Evolutionary conservation across 805 yeast genomes (phyloP).

Genomic region (Yarrowia porcina): DNA sequence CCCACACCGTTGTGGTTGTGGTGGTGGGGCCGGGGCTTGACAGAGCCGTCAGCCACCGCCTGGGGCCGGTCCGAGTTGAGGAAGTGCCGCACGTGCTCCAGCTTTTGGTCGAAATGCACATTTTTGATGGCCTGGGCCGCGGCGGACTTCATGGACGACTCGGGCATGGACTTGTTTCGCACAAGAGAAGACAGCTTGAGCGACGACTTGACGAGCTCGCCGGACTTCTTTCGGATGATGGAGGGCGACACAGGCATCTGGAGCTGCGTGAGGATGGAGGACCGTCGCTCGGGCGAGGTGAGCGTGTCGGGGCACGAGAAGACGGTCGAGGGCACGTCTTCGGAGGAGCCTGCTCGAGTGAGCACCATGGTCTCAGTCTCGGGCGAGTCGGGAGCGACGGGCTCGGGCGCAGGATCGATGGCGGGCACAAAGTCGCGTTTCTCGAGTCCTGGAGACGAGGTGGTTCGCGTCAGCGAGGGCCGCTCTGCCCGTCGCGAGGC

Average conservation of each 20-base stretch:
- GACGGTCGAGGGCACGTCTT: constrained; percentile 20
- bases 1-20: constrained; percentile 38
- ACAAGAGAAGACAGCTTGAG: constrained; percentile 48
- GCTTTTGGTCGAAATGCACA: constrained; percentile 74
- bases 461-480: constrained; percentile 22
- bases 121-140: constrained; percentile 53
- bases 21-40: constrained; percentile 46
- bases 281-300: constrained; percentile 21
- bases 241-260: constrained; percentile 33
- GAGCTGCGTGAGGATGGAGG: constrained; percentile 17
- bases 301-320: constrained; percentile 5
- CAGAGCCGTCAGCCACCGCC: constrained; percentile 65
- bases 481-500: constrained; percentile 20
- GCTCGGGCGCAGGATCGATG: neutral
- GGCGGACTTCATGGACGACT: constrained; percentile 31
- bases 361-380: neutral
- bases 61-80: constrained; percentile 70
- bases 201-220: constrained; percentile 79
- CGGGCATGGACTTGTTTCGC: constrained; percentile 39
- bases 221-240: constrained; percentile 76
- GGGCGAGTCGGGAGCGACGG: neutral
- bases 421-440: neutral
- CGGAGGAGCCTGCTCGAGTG: constrained; percentile 13
- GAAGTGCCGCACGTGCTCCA: constrained; percentile 64
- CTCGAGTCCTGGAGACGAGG: constrained; percentile 10